Evolutionary conservation across 2,329 filamentous ascomycete species (phyloP), one percentile per base, ranked within the genome.

Genomic region (Emmonsiellopsis sp.): DNA sequence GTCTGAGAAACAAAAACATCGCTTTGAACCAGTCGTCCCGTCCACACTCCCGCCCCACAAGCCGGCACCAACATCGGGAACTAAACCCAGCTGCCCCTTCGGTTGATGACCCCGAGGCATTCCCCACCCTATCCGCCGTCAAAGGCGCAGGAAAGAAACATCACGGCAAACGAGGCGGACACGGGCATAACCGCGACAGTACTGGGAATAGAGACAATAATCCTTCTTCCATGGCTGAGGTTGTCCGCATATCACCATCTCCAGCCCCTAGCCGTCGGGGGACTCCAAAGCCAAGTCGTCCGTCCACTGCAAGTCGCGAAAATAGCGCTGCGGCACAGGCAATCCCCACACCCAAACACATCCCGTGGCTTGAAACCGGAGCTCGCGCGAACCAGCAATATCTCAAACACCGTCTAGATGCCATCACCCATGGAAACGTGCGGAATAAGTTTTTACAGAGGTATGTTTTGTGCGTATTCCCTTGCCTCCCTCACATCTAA

Each of bases 381-480:
- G 85, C 92, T 51, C 83, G 82, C 58, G 89, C 89, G 59, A 97
- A 98, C 69, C 90, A 91, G 70, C 86, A 89, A 26, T 98, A 98
- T 68, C 81, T 98, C 61, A 95, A 95, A 73, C 89, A 91, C 61
- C 86, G 93, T 51, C 87, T 91, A 65, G 92, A 97, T 72, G 93
- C 93, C 54, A 95, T 98, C 69, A 95, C 95, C 73, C 93, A 98
- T 68, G 93, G 93, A 61, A 93, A 91, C 61, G 81, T 96, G 67
- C 83, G 93, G 58, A 98, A 97, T 70, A 97, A 97, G 68, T 98
- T 97, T 63, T 73, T 98, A 52, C 92, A 96, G 71, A 95, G 89
- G 89, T 92, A 73, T 63, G 35, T 16, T 26, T 4, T 38, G 7
- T 46, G 26, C 8, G 6, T 32, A 34, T 20, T 49, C 40, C 35